Percentiles rank a stretch among this genome's conserved stretches.
phyloP scores from a whole-genome alignment of 306 rosid species.

The Morella rubra region DNA sequence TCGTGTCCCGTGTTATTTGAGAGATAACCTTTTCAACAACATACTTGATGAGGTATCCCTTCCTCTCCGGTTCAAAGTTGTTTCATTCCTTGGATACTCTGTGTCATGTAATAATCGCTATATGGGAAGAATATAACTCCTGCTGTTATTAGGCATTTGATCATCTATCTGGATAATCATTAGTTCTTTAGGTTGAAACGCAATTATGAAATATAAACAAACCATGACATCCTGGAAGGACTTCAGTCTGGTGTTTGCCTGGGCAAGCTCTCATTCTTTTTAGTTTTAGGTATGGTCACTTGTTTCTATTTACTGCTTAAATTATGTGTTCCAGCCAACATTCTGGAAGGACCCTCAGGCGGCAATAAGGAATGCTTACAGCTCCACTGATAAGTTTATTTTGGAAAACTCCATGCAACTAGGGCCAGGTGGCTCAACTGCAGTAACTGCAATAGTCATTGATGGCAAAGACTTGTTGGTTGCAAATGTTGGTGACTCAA shows the following conservation, averaged over 20 bases:
- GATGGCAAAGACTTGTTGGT: constrained; percentile 22
- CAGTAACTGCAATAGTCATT: constrained; percentile 26
- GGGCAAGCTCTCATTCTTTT: not conserved
- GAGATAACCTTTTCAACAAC: constrained; percentile 17
- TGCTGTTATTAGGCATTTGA: not conserved
- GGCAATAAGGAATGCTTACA: constrained; percentile 18
- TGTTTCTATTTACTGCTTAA: not conserved
- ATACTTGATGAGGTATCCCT: constrained; percentile 23
- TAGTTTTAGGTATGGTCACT: not conserved
- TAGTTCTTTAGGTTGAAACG: not conserved
- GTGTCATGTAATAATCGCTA: not conserved
- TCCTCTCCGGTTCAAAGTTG: not conserved
- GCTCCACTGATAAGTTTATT: constrained; percentile 17
- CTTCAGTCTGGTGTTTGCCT: not conserved
- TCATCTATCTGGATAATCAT: not conserved
- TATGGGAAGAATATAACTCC: not conserved
- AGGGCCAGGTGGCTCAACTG: constrained; percentile 26
- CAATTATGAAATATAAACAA: not conserved
- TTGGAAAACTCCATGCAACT: constrained; percentile 14
- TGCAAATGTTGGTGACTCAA: constrained; percentile 22
- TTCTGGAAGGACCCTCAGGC: constrained; percentile 11
- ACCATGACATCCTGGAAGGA: not conserved
- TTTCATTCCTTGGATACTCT: not conserved
- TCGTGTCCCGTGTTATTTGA: constrained; percentile 15
- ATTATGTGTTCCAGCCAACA: constrained; percentile 2